phyloP scores from a whole-genome alignment of 2,329 filamentous ascomycete genomes.

The Penicillium sp. region DNA sequence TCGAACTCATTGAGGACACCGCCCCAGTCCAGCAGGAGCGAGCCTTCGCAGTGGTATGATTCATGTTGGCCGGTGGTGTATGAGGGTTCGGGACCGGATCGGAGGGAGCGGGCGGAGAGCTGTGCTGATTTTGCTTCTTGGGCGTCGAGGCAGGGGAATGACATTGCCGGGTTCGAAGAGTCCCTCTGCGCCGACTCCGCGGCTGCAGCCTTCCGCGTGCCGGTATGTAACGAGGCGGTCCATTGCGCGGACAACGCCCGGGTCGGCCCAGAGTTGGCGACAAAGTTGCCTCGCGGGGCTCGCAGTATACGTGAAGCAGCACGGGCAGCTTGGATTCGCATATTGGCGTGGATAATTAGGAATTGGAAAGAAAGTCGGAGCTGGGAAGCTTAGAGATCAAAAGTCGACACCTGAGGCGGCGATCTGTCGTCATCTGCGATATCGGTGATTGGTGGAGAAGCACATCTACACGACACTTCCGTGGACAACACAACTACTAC shows the following conservation, averaged over 20 bases:
- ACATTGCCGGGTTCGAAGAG: conserved; percentile 78
- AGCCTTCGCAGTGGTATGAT: conserved; percentile 70
- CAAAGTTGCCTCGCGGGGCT: conserved; percentile 6
- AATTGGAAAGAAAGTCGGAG: not conserved
- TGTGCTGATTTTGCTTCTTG: conserved; percentile 76
- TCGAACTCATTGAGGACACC: conserved; percentile 86
- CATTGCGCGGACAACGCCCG: conserved; percentile 22
- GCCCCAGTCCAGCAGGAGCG: conserved; percentile 89
- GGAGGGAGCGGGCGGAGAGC: conserved; percentile 67
- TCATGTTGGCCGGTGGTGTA: conserved; percentile 90
- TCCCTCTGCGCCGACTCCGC: conserved; percentile 24
- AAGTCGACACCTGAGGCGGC: conserved; percentile 18
- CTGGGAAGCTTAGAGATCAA: conserved; percentile 1
- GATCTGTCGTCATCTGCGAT: conserved; percentile 19
- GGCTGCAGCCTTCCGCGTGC: conserved; percentile 21
- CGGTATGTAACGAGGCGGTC: conserved; percentile 21
- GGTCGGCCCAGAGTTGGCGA: conserved; percentile 5
- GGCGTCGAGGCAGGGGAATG: conserved; percentile 87
- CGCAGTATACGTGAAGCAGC: conserved; percentile 20
- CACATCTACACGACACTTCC: not conserved
- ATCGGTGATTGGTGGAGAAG: conserved; percentile 20
- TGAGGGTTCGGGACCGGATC: conserved; percentile 84
- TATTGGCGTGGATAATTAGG: conserved; percentile 1
- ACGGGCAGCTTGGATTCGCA: conserved; percentile 25
- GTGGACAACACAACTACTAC: no score